Conservation (phyloP, 225 moss, liverwort and hornwort genomes). For the Antitrichia curtipendula region DNA sequence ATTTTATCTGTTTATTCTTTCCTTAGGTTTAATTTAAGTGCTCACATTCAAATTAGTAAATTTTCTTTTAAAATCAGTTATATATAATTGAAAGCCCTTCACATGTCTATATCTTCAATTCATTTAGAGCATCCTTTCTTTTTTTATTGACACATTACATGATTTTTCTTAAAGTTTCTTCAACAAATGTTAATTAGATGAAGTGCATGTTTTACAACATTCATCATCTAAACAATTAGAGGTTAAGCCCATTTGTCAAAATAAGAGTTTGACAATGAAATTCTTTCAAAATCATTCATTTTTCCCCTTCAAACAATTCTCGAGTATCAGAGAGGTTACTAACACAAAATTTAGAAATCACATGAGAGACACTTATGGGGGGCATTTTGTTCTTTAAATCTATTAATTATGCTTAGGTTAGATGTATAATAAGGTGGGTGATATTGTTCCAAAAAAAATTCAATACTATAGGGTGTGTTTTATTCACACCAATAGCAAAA, state of each 20-base stretch:
- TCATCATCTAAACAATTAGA: background rate
- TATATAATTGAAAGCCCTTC: background rate
- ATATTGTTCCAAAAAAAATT: background rate
- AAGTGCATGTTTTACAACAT: background rate
- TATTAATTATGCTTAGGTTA: background rate
- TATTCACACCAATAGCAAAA: background rate
- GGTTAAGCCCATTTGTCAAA: background rate
- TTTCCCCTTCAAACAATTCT: background rate
- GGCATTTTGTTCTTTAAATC: background rate
- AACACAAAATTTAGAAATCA: background rate
- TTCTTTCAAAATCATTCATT: background rate
- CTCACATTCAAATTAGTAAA: too few relatives aligned
- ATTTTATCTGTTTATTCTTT: too few relatives aligned
- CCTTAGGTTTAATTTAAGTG: too few relatives aligned
- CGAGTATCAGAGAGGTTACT: background rate
- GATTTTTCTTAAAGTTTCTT: background rate
- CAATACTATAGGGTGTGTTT: background rate
- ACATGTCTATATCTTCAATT: background rate
- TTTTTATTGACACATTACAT: background rate
- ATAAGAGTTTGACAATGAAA: background rate
- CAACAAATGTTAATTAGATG: background rate
- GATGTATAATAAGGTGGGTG: background rate
- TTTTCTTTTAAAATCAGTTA: background rate
- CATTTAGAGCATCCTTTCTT: background rate
- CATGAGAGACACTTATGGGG: accelerated